Evolutionary conservation across 2,329 filamentous ascomycete genomes (phyloP), one percentile per base, ranked within the genome.

Genomic region (Paraphaeosphaeria minitans): DNA sequence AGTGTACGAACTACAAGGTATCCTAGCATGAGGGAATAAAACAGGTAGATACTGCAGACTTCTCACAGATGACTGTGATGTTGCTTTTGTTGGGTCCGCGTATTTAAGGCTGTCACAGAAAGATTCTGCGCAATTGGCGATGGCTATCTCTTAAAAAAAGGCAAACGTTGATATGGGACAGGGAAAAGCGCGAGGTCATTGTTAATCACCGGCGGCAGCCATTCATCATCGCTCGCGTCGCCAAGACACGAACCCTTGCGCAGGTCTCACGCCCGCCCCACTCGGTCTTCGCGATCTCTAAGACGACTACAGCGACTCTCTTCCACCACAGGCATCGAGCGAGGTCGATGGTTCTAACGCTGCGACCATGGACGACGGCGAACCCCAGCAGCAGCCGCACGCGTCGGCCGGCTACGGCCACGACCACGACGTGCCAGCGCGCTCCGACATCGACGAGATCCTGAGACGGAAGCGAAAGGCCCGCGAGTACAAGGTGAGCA

Each of bases 391-490:
- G 54, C 67, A 68, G 57, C 54, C 67, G 53, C 63, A 67, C 60
- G 60, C 68, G 55, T 42, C 63, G 12, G 58, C 59, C 4, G 45
- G 50, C 54, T 72, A 66, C 39, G 45, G 48, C 13, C 70, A 69
- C 29, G 73, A 76, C 13, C 70, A 69, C 29, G 73, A 76, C 46
- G 65, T 73, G 56, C 79, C 79, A 46, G 78, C 78, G 53, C 77
- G 79, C 53, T 71, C 76, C 53, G 80, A 82, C 55, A 80, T 83
- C 57, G 80, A 83, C 69, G 80, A 82, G 63, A 81, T 82, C 41
- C 64, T 83, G 66, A 74, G 80, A 22, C 74, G 80, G 65, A 83
- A 83, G 71, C 74, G 81, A 47, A 83, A 83, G 65, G 80, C 80
- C 47, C 72, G 81, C 31, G 81, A 83, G 71, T 81, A 83, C 73